phyloP scores from a whole-genome alignment of 371 early-diverging fungal species.

The Capillidium heterosporum region DNA sequence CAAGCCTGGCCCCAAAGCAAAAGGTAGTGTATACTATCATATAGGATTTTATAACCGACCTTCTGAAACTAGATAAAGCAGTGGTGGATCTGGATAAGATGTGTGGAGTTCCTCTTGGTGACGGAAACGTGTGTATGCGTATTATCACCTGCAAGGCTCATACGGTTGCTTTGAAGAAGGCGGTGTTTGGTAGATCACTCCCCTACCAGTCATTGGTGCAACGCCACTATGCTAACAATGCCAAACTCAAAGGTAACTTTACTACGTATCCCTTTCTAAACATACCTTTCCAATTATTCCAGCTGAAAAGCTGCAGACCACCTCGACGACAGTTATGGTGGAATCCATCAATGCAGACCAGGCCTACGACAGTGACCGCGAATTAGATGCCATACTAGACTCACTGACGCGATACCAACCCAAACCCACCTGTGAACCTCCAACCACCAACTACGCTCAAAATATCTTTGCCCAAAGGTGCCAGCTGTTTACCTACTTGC shows the following conservation, averaged over 20 bases:
- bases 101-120: neutral
- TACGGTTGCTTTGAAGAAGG: constrained; percentile 4
- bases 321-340: too few relatives aligned
- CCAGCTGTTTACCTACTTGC: too few relatives aligned
- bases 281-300: too few relatives aligned
- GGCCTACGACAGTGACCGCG: too few relatives aligned
- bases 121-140: neutral
- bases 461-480: too few relatives aligned
- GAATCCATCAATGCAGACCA: too few relatives aligned
- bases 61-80: neutral
- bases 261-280: too few relatives aligned
- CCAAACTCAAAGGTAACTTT: constrained; percentile 3
- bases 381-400: too few relatives aligned
- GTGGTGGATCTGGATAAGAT: neutral
- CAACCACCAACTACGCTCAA: too few relatives aligned
- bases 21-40: neutral
- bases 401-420: too few relatives aligned
- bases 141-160: constrained; percentile 6
- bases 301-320: too few relatives aligned
- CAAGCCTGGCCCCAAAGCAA: neutral
- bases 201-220: neutral
- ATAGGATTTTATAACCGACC: neutral
- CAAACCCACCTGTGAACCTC: too few relatives aligned
- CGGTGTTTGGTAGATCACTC: constrained; percentile 2
- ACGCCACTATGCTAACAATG: neutral